Base-by-base conservation (phyloP, 768 basidiomycete species). In the Chalciporus piperatus region DNA sequence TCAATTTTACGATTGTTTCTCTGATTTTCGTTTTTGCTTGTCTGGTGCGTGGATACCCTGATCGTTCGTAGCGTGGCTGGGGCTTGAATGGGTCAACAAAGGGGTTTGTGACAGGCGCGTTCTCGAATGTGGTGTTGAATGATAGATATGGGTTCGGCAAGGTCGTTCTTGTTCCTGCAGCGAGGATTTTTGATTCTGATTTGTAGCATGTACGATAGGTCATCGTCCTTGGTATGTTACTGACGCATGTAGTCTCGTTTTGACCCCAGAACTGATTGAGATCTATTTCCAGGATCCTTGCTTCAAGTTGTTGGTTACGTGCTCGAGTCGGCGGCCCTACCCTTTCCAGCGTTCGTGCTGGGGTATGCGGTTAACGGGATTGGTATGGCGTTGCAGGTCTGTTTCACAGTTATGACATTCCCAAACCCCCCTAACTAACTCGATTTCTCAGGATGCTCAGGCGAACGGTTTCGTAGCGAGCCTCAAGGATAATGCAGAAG, bases 381-480 rank as follows among this genome's bases (percentile, higher is more conserved):
- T 25, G 76, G 74, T 12, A 52, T 76, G 51, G 74, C 78, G 19
- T 42, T 77, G 19, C 73, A 76, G 70, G 85, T 82, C 51, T 39
- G 62, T 45, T 47, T 22, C 17, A 19, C 23, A 30, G 6, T 28
- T 10, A 25, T 16, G 23, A 48, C 11, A 40, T 22, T 37, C 19
- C 20, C 45, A 20, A 27, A 11, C 20, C 13, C 12, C 11, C 17
- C 3, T 48, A 33, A 47, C 46, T 32, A 12, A 11, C 20, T 27
- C 30, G 30, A 16, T 16, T 13, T 48, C 47, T 25, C 13, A 78
- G 72, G 75, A 80, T 45, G 75, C 78, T 16, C 77, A 78, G 57
- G 72, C 72, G 13, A 81, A 79, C 49, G 73, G 75, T 3, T 74
- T 76, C 27, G 69, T 74, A 2, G 73, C 75, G 0, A 67, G 72